Evolutionary conservation across 805 yeast species (phyloP), one percentile per base, ranked within the genome.

Genomic region (Kluyveromyces wickerhamii): DNA sequence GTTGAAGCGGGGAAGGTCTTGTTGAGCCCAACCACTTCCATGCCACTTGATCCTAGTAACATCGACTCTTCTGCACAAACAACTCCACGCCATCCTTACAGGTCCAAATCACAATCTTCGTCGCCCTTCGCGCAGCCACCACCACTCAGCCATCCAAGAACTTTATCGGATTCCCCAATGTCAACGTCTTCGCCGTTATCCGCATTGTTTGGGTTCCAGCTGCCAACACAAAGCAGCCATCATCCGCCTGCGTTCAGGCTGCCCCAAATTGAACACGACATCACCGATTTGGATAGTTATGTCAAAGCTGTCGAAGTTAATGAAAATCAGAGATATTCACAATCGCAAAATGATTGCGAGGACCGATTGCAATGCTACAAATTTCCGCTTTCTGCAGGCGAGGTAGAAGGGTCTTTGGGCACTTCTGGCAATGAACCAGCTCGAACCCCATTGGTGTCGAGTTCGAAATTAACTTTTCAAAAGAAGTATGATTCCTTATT

Each of bases 141-240:
- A 14, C 5, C 32, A 3, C 33, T 20, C 9, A 14, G 15, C n/a
- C 15, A 27, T 7, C 15, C 17, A 7, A 5, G 27, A n/a, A 17
- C 37, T 10, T 14, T 28, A 16, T 21, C 38, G 13, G 52, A 42
- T 4, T 51, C 55, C 0, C 58, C 60, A 6, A 26, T 50, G 6
- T 53, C 60, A 5, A 40, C 56, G 1, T 47, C 58, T 11, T 55
- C 60, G 5, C 60, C 60, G 14, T 48, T 52, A 3, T 52, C 58
- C 9, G 52, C 54, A 23, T 42, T 55, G 19, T 48, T 52, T 17
- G 54, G 51, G 32, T 54, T 55, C 34, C 56, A 54, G 37, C 41
- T 55, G 38, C 59, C 60, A 4, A 21, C 49, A 7, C 30, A 44
- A 12, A 43, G 43, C 6, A 31, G 42, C 9, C 29, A 35, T 17